Base-by-base conservation (phyloP, 1,284 basidiomycete genomes). In the Cutaneotrichosporon spelunceum region DNA sequence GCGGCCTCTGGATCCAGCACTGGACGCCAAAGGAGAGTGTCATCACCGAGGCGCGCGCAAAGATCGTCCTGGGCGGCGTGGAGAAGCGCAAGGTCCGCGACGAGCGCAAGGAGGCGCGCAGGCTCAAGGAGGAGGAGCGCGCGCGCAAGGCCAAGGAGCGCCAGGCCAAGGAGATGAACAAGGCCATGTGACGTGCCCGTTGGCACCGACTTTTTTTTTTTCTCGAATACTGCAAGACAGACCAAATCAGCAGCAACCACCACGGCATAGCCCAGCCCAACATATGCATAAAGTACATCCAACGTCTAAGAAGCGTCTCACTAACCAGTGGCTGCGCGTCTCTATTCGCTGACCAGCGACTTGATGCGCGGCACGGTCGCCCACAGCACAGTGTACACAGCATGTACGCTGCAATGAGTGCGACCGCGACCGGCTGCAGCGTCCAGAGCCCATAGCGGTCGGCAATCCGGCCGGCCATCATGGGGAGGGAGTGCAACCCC, bases 121-220 rank as follows among this genome's bases (percentile, higher is more conserved):
- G 66, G 34, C 19, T 56, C 50, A 66, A 67, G 76, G 93, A 93
- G 75, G 93, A 91, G 82, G 88, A 91, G 80, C 95, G 95, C 80
- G 90, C 93, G 70, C 92, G 96, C 82, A 94, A 93, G 84, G 93
- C 98, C 89, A 91, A 91, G 16, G 83, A 65, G 62, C 64, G 70
- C 23, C 14, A 23, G 47, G 56, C 45, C 2, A 42, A 19, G 11
- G 52, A 33, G 5, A 5, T 39, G 6, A n/a, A n/a, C n/a, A n/a
- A n/a, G n/a, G n/a, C n/a, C n/a, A n/a, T n/a, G n/a, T n/a, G n/a
- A n/a, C n/a, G n/a, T n/a, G n/a, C n/a, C n/a, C n/a, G n/a, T n/a
- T n/a, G n/a, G n/a, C n/a, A n/a, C n/a, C n/a, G n/a, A n/a, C n/a
- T n/a, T n/a, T n/a, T n/a, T n/a, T n/a, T n/a, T n/a, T n/a, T n/a